Base-by-base conservation (phyloP, 2,329 filamentous ascomycete genomes). In the Neophaeococcomyces mojaviensis region DNA sequence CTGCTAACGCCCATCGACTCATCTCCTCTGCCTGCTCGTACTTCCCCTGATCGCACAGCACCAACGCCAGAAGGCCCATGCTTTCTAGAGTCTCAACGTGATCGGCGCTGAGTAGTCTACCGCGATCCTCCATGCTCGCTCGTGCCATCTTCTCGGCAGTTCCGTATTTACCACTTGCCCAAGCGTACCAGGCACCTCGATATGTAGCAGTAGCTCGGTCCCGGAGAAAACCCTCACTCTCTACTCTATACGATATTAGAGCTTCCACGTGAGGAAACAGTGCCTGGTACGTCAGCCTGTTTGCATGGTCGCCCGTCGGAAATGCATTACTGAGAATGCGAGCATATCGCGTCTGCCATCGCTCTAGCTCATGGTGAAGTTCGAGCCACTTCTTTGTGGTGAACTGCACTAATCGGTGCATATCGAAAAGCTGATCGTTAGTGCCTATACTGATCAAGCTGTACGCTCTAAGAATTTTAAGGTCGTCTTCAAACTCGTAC, bases 341-440 rank as follows among this genome's bases (percentile, higher is more conserved):
- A 8, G 56, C 5, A 1, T 22, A n/a, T 3, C 5, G 42, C 31
- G 40, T 3, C 15, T 39, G 45, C 48, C 35, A 49, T 33, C 49
- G 8, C 5, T 32, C 26, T 3, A 42, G 28, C 5, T 18, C 45
- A 6, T 49, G 31, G 39, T 35, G 26, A 10, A 35, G 47, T 8
- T 49, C 50, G 0, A 64, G 28, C 60, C 58, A 63, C 8, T 57
- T 61, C 9, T 53, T 38, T 0, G 47, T 62, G 1, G 60, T 55
- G 2, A 64, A 51, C 33, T 60, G 58, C 0, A 65, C 58, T 4
- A 66, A 49, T 20, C 60, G 52, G 44, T 65, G 63, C 41, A 65
- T 48, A 42, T 52, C 54, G 1, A 59, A 50, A 16, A 44, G 13
- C n/a, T 44, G 34, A 19, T 47, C 39, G 13, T 16, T 48, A 19